phyloP scores from a whole-genome alignment of 2,329 filamentous ascomycete genomes.

The Exserohilum turcica region DNA sequence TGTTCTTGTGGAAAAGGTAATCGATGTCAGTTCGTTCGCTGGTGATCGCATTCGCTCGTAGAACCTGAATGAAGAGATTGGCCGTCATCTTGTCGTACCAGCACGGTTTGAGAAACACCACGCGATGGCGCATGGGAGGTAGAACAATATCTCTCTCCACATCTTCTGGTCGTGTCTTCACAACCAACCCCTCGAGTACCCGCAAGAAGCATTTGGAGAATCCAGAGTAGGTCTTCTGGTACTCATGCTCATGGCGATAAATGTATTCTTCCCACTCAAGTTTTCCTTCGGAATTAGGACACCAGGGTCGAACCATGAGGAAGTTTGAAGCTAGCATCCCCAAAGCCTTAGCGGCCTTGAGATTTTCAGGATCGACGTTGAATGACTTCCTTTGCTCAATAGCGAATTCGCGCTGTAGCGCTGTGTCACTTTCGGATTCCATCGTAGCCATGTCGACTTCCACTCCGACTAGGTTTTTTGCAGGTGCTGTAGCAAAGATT shows the following conservation, averaged over 20 bases:
- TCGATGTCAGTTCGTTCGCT: constrained; percentile 83
- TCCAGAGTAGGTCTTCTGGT: constrained; percentile 61
- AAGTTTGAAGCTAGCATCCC: constrained; percentile 71
- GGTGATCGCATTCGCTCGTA: constrained; percentile 85
- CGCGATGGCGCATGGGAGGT: constrained; percentile 72
- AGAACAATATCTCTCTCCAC: constrained; percentile 67
- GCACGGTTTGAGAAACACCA: constrained; percentile 77
- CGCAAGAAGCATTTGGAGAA: constrained; percentile 65
- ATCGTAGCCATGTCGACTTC: constrained; percentile 60
- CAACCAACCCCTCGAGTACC: constrained; percentile 77
- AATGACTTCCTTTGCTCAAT: constrained; percentile 51
- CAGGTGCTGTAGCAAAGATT: constrained; percentile 60
- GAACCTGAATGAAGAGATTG: constrained; percentile 82
- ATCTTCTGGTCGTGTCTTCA: constrained; percentile 78
- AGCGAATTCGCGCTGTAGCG: constrained; percentile 31
- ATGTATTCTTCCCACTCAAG: constrained; percentile 78
- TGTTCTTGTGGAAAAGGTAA: constrained; percentile 84
- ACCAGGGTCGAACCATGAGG: constrained; percentile 79
- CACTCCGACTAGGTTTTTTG: constrained; percentile 78
- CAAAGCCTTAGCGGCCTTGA: constrained; percentile 62
- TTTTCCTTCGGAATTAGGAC: constrained; percentile 64
- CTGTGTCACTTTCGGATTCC: constrained; percentile 38
- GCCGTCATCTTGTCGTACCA: constrained; percentile 82
- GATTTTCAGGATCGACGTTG: constrained; percentile 42
- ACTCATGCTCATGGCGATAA: constrained; percentile 54